Evolutionary conservation across 2,329 filamentous ascomycete genomes (phyloP), one percentile per base, ranked within the genome.

Genomic region (Colletotrichum spaethianum): DNA sequence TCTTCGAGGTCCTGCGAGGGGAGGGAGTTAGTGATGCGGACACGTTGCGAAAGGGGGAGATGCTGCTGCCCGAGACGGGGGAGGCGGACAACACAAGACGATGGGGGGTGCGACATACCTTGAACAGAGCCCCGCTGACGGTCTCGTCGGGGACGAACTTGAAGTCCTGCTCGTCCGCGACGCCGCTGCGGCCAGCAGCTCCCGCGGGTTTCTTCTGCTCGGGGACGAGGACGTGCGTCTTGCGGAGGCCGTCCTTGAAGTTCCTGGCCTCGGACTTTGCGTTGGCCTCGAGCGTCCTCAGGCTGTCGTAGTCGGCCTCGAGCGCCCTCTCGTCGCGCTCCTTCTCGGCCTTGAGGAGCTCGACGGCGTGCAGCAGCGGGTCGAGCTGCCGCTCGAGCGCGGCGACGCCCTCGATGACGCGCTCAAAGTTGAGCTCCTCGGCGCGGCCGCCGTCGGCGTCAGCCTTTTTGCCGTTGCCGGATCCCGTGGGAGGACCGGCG

Each of bases 401-500:
- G 68, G 85, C 82, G 73, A 89, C 89, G n/a, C 87, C 87, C 75
- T 91, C 88, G 11, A 92, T 82, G 18, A 91, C 87, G 75, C 86
- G 88, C 78, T 94, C 92, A 74, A 91, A 91, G 76, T 93, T 87
- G 57, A 94, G 88, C 77, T 92, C 90, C 36, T 86, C 83, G 55
- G 87, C 88, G 61, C 89, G 85, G 20, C 55, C 72, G 71, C 52
- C 73, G 61, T 46, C 74, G 64, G 33, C 68, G 74, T 59, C 42
- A 56, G 36, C 48, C 23, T 74, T 74, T 14, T 48, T 53, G 20
- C 60, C 33, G 18, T 65, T 63, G 14, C 28, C 46, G 11, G 64
- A 59, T 16, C 44, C 23, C 6, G 70, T 67, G 23, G 78, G 73
- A 6, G 76, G 73, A n/a, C n/a, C n/a, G 60, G 78, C 75, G 0